phyloP scores from a whole-genome alignment of 2,329 filamentous ascomycete genomes.

The Colletotrichum sp. region DNA sequence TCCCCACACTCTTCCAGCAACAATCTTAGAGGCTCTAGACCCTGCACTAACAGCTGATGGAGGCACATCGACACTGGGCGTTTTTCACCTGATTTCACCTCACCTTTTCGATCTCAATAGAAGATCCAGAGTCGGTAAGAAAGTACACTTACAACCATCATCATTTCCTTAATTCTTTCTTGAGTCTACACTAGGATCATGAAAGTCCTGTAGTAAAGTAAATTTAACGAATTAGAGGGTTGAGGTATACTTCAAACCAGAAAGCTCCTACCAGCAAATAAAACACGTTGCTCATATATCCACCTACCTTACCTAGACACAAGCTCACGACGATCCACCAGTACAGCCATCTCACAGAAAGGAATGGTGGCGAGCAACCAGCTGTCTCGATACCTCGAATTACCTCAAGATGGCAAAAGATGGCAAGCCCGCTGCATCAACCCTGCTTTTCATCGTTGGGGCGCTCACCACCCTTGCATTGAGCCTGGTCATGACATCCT shows the following conservation, averaged over 20 bases:
- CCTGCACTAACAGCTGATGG: neutral
- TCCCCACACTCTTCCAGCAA: neutral
- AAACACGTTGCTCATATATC: neutral
- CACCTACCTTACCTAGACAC: neutral
- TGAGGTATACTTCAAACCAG: neutral
- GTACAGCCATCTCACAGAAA: neutral
- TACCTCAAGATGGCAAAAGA: neutral
- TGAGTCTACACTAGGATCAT: neutral
- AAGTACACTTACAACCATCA: neutral
- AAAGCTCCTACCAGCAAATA: neutral
- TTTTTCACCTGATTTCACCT: neutral
- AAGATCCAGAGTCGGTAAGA: neutral
- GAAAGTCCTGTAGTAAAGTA: neutral
- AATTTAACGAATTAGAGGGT: neutral
- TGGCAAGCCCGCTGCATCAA: constrained; percentile 1
- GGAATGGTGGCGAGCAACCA: neutral
- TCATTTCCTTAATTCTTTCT: neutral
- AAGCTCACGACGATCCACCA: neutral
- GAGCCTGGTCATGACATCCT: neutral
- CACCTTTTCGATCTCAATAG: neutral
- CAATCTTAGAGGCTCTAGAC: neutral
- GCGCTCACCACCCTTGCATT: constrained; percentile 5
- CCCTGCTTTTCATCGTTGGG: constrained; percentile 1
- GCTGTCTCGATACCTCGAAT: too few relatives aligned
- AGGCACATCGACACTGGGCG: neutral